Percentiles rank a stretch among this genome's conserved stretches.
These are phyloP conservation scores for Penicillium sp. DNA, from an alignment of 2,329 filamentous ascomycete genomes.

Conservation along the genomic window DNA sequence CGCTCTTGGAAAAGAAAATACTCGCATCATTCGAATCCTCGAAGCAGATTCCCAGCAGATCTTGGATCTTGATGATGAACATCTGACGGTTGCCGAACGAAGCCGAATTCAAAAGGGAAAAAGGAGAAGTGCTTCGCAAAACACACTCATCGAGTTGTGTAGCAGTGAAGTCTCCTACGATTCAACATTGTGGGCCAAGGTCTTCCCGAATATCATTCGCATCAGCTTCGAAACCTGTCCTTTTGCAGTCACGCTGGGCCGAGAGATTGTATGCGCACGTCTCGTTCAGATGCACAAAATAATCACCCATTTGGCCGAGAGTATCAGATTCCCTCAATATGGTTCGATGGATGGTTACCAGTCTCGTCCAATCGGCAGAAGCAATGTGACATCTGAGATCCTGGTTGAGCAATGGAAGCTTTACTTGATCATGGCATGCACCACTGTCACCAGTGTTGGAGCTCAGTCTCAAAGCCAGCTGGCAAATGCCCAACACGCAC, in stretches of 20 bases:
- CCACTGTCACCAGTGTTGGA: constrained; percentile 83
- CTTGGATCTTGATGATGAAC: constrained; percentile 86
- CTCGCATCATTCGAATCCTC: constrained; percentile 85
- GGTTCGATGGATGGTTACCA: constrained; percentile 37
- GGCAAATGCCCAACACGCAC: constrained; percentile 69
- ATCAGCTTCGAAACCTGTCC: constrained; percentile 89
- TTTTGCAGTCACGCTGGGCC: constrained; percentile 84
- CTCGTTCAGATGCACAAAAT: constrained; percentile 90
- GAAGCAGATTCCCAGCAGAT: constrained; percentile 86
- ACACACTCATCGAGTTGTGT: constrained; percentile 88
- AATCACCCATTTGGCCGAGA: constrained; percentile 77
- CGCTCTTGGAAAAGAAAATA: constrained; percentile 77
- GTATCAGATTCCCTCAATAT: constrained; percentile 55
- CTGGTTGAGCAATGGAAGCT: constrained; percentile 97
- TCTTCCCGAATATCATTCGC: constrained; percentile 92
- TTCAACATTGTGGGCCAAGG: constrained; percentile 93
- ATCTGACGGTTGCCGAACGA: constrained; percentile 81
- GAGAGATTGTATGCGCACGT: constrained; percentile 89
- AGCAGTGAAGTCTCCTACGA: constrained; percentile 95
- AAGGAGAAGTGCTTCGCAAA: constrained; percentile 78
- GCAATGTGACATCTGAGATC: constrained; percentile 74
- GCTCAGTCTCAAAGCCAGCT: constrained; percentile 61
- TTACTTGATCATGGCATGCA: constrained; percentile 95
- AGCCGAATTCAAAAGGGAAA: constrained; percentile 90
- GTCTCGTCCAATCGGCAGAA: constrained; percentile 47